These are phyloP conservation scores for Epichloe scottii DNA, from an alignment of 2,329 filamentous ascomycete genomes.

Conservation along the genomic window DNA sequence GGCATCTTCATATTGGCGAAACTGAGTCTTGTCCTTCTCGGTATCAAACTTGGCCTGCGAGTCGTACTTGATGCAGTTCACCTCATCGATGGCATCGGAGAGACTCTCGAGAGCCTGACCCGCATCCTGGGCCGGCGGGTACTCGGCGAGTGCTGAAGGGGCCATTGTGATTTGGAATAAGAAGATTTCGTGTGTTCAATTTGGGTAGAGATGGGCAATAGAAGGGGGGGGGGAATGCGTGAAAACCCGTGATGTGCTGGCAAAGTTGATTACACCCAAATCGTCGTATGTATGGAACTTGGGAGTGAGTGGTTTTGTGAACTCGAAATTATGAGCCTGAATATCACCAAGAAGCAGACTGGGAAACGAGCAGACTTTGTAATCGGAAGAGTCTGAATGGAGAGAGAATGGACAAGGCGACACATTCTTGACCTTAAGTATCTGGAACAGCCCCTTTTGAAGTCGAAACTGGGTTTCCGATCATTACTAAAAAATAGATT, in stretches of 20 bases:
- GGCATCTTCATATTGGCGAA: slow-evolving; percentile 72
- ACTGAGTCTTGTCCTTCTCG: slow-evolving; percentile 66
- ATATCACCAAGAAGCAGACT: neutral
- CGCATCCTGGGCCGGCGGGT: slow-evolving; percentile 6
- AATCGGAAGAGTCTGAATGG: neutral
- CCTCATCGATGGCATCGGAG: slow-evolving; percentile 36
- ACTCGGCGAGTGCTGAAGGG: slow-evolving; percentile 13
- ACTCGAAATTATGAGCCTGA: too few relatives aligned
- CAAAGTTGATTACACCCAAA: neutral
- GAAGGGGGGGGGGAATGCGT: neutral
- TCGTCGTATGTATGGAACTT: too few relatives aligned
- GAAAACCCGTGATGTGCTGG: neutral
- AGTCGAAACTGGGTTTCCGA: neutral
- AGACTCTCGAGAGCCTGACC: slow-evolving; percentile 31
- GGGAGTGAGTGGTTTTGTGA: too few relatives aligned
- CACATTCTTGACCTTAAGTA: neutral
- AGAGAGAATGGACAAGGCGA: neutral
- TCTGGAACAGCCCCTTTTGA: neutral
- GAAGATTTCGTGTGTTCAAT: neutral
- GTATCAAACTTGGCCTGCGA: slow-evolving; percentile 53
- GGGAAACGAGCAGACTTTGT: neutral
- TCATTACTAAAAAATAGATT: neutral
- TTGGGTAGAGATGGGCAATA: neutral
- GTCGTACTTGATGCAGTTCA: slow-evolving; percentile 41
- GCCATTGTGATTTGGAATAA: slow-evolving; percentile 11